These are phyloP conservation scores for Albophoma yamanashiensis DNA, from an alignment of 2,329 filamentous ascomycete genomes.

Conservation along the genomic window DNA sequence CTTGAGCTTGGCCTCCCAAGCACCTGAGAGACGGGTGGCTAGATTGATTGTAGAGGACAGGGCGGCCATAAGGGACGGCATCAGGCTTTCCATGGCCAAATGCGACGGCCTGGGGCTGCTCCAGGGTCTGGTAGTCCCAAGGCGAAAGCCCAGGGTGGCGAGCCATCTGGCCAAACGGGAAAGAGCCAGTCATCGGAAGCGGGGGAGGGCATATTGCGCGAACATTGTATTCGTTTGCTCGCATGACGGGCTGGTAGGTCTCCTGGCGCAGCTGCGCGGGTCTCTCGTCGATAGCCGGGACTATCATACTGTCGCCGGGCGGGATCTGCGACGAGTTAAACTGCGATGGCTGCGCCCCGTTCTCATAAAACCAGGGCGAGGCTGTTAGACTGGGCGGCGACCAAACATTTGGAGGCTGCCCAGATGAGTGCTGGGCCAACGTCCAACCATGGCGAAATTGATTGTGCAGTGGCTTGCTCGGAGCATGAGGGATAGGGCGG, in stretches of 20 bases:
- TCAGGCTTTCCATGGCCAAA: neutral
- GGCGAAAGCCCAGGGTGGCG: constrained; percentile 7
- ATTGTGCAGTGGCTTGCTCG: constrained; percentile 1
- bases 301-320: neutral
- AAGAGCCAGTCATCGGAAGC: constrained; percentile 16
- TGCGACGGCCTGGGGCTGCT: neutral
- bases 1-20: neutral
- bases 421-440: neutral
- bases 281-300: constrained; percentile 7
- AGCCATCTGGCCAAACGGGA: constrained; percentile 18
- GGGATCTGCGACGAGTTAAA: neutral
- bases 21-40: neutral
- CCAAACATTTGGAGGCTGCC: neutral
- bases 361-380: neutral
- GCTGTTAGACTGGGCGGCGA: neutral
- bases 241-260: constrained; percentile 20
- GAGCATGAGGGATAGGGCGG: constrained; percentile 9
- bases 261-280: constrained; percentile 8
- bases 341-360: neutral
- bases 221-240: constrained; percentile 25
- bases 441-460: neutral
- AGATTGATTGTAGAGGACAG: neutral
- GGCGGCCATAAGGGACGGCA: neutral
- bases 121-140: constrained; percentile 3
- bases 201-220: constrained; percentile 26